These are phyloP conservation scores for Lolium multiflorum DNA, from an alignment of 176 grass and related monocot genomes.

Conservation along the genomic window DNA sequence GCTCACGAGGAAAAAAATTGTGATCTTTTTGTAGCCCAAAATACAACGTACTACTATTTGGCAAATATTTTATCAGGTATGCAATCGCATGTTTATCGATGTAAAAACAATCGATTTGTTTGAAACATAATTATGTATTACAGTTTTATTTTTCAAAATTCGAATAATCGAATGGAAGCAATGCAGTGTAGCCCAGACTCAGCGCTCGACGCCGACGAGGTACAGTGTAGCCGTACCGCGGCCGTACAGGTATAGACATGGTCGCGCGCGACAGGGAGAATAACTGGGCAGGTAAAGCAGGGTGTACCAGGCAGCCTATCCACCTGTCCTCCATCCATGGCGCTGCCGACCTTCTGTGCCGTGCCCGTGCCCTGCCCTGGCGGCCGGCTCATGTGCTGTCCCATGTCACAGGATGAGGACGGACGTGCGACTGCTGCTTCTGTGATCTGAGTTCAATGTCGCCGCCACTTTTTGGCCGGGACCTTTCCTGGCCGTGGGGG, in stretches of 20 bases:
- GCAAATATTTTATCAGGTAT: too few species aligned
- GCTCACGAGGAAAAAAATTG: too few species aligned
- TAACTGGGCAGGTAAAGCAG: background rate
- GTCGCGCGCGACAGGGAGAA: background rate
- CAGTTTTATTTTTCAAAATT: too few species aligned
- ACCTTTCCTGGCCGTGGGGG: background rate
- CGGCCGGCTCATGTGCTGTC: background rate
- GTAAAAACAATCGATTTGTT: too few species aligned
- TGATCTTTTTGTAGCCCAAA: too few species aligned
- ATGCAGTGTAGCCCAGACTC: too few species aligned
- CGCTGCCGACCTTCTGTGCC: background rate
- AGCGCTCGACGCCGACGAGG: too few species aligned
- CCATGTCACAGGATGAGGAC: conserved; percentile 17
- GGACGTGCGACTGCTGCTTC: background rate
- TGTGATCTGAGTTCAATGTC: conserved; percentile 11
- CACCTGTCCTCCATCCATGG: background rate
- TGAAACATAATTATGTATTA: too few species aligned
- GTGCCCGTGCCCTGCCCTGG: background rate
- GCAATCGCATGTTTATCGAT: too few species aligned
- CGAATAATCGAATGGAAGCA: too few species aligned
- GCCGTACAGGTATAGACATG: background rate
- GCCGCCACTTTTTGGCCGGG: background rate
- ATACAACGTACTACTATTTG: too few species aligned
- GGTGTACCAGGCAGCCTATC: background rate
- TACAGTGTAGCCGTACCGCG: background rate